Percentiles rank a stretch among this genome's conserved stretches.
These are phyloP conservation scores for Aulographum hederae DNA, from an alignment of 2,329 filamentous ascomycete species.

Conservation along the genomic window DNA sequence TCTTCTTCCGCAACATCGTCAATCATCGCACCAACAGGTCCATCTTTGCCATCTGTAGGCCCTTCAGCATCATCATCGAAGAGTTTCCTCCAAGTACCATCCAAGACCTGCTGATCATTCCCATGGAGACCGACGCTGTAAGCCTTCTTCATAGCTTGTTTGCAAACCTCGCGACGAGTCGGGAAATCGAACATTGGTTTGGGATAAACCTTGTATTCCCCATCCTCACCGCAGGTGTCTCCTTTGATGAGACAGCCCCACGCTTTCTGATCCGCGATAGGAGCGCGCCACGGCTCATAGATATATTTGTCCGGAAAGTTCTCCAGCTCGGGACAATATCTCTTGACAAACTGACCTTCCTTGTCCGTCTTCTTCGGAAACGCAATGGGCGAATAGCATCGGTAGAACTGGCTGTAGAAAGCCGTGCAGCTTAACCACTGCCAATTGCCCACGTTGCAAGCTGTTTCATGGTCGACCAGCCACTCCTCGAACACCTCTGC, in stretches of 20 bases:
- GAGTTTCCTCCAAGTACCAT: slow-evolving; percentile 37
- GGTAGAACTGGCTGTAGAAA: slow-evolving; percentile 55
- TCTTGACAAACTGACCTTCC: slow-evolving; percentile 33
- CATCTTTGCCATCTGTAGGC: slow-evolving; percentile 21
- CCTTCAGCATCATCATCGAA: slow-evolving; percentile 29
- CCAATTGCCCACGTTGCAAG: slow-evolving; percentile 62
- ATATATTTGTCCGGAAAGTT: slow-evolving; percentile 49
- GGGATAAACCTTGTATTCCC: slow-evolving; percentile 38
- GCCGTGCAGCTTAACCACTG: slow-evolving; percentile 62
- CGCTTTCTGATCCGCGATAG: slow-evolving; percentile 46
- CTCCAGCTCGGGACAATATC: slow-evolving; percentile 49
- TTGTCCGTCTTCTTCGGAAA: slow-evolving; percentile 65
- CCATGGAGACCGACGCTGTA: slow-evolving; percentile 49
- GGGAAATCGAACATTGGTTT: slow-evolving; percentile 64
- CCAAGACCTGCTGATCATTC: slow-evolving; percentile 38
- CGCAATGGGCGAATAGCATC: slow-evolving; percentile 50
- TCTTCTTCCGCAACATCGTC: slow-evolving; percentile 1
- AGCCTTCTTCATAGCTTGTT: slow-evolving; percentile 51
- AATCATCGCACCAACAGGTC: slow-evolving; percentile 16
- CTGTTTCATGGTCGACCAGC: slow-evolving; percentile 56
- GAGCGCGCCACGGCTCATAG: slow-evolving; percentile 65
- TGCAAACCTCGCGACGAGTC: slow-evolving; percentile 40
- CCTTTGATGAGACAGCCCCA: slow-evolving; percentile 45
- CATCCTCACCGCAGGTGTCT: slow-evolving; percentile 25
- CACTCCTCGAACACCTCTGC: slow-evolving; percentile 63